Conservation (phyloP, 192 early-diverging fungal genomes). For the Dissophora globulifera region DNA sequence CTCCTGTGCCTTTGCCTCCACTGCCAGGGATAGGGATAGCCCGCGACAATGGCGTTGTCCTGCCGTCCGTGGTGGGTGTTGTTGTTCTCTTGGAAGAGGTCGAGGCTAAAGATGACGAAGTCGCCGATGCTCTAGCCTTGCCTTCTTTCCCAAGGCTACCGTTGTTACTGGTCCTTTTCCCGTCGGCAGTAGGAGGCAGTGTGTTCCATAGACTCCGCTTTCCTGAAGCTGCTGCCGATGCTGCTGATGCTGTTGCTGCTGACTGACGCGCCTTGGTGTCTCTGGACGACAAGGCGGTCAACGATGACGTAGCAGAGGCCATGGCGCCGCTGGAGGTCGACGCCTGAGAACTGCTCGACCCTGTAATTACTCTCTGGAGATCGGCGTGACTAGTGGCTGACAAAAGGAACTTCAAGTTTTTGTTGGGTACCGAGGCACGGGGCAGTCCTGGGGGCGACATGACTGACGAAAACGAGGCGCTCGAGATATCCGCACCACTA, state of each 20-base stretch:
- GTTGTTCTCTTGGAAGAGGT: background rate
- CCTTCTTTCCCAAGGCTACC: background rate
- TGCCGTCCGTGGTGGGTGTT: background rate
- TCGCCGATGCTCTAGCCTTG: background rate
- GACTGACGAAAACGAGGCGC: background rate
- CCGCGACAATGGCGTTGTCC: background rate
- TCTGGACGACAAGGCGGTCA: too few relatives aligned
- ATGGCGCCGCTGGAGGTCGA: background rate
- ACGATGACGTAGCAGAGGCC: background rate
- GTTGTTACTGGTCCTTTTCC: background rate
- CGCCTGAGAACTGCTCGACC: slow-evolving; percentile 20
- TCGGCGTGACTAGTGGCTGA: slow-evolving; percentile 43
- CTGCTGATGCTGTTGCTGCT: background rate
- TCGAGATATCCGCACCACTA: slow-evolving; percentile 1
- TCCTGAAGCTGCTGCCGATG: background rate
- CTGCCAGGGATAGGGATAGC: slow-evolving; percentile 12
- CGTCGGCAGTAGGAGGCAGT: too few relatives aligned
- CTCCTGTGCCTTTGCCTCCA: background rate
- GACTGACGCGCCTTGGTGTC: background rate
- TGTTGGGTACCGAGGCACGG: too few relatives aligned
- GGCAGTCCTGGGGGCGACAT: slow-evolving; percentile 8
- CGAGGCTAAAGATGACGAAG: background rate
- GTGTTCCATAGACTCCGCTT: too few relatives aligned
- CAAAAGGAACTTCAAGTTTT: slow-evolving; percentile 24
- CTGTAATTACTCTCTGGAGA: slow-evolving; percentile 46